Conservation (phyloP, 768 basidiomycete species). For the Hortiboletus campestris region DNA sequence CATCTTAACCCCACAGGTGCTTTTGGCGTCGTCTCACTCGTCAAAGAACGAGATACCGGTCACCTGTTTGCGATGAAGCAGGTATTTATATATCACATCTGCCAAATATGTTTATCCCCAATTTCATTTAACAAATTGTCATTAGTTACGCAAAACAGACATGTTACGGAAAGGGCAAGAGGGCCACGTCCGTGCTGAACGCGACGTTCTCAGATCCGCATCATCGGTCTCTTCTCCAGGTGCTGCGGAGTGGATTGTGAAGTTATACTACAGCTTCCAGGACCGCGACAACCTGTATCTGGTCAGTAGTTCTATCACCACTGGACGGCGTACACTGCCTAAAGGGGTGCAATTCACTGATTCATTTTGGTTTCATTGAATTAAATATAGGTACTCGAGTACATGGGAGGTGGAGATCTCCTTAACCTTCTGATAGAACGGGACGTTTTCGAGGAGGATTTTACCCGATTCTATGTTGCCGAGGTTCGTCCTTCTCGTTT, state of each 20-base stretch:
- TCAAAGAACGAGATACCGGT: constrained; percentile 76
- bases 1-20: constrained; percentile 59
- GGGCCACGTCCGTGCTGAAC: constrained; percentile 94
- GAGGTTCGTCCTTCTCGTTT: constrained; percentile 55
- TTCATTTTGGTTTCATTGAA: constrained; percentile 58
- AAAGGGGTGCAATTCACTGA: constrained; percentile 34
- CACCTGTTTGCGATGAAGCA: constrained; percentile 96
- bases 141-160: constrained; percentile 78
- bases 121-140: constrained; percentile 25
- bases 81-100: constrained; percentile 45
- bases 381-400: constrained; percentile 74
- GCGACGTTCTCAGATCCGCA: constrained; percentile 90
- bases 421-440: constrained; percentile 93
- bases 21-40: constrained; percentile 94
- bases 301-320: constrained; percentile 52
- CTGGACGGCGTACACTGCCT: constrained; percentile 15
- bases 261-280: constrained; percentile 90
- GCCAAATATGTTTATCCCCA: constrained; percentile 24
- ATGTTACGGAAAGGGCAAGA: constrained; percentile 97
- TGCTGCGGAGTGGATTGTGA: constrained; percentile 91
- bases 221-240: constrained; percentile 72
- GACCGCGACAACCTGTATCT: constrained; percentile 95
- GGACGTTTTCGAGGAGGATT: constrained; percentile 87
- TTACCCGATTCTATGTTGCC: constrained; percentile 91
- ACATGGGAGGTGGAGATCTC: constrained; percentile 95